phyloP scores from a whole-genome alignment of 148 eudicot species.

The Vaccinium myrtillus region DNA sequence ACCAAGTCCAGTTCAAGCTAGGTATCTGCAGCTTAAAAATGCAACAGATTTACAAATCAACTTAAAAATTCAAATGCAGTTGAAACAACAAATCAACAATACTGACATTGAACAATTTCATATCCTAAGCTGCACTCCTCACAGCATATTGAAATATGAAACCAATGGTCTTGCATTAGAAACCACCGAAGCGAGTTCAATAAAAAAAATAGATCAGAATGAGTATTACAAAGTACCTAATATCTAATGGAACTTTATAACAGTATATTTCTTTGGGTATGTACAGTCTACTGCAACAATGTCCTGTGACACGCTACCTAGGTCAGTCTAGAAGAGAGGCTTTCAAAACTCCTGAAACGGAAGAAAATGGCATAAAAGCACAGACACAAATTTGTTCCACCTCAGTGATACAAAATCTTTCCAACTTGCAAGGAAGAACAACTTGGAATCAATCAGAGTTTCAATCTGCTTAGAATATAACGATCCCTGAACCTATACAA shows the following conservation, averaged over 20 bases:
- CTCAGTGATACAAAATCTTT: neutral
- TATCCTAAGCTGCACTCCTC: neutral
- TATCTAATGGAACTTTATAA: neutral
- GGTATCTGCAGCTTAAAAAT: slow-evolving; percentile 13
- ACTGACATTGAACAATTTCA: neutral
- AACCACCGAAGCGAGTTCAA: neutral
- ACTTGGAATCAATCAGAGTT: neutral
- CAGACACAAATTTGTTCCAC: neutral
- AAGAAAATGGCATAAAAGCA: neutral
- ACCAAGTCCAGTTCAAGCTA: slow-evolving; percentile 5
- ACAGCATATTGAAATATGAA: neutral
- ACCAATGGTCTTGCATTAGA: neutral
- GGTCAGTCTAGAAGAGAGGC: neutral
- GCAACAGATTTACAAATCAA: neutral
- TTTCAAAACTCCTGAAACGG: neutral
- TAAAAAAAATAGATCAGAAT: neutral
- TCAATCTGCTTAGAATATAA: neutral
- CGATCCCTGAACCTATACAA: neutral
- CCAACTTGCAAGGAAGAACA: neutral
- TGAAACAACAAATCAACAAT: neutral
- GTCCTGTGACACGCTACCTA: neutral
- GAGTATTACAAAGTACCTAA: neutral
- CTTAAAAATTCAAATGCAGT: neutral
- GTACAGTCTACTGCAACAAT: neutral
- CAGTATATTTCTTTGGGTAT: too few species aligned